phyloP scores from a whole-genome alignment of 139 green algal genomes.

The Coelastrella sp. region DNA sequence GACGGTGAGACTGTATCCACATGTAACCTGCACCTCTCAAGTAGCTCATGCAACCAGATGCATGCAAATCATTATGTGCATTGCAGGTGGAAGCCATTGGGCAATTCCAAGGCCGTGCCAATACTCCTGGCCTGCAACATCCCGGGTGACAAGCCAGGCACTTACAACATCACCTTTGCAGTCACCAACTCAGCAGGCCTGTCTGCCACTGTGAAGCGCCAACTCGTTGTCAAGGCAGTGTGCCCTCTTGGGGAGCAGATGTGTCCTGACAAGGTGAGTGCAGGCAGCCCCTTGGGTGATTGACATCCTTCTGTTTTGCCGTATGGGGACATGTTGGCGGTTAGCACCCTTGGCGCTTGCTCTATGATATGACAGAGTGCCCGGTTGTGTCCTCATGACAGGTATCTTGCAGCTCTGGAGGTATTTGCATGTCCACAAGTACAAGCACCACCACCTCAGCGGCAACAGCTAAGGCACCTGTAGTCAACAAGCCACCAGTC shows the following conservation, averaged over 20 bases:
- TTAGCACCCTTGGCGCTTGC: no score
- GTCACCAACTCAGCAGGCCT: conserved; percentile 47
- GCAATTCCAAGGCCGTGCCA: conserved; percentile 18
- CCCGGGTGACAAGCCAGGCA: conserved; percentile 1
- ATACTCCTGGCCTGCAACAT: conserved; percentile 49
- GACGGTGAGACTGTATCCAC: no score
- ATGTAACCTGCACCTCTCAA: no score
- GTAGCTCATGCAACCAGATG: no score
- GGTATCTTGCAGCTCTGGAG: no score
- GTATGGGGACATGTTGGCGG: no score
- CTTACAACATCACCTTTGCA: conserved; percentile 35
- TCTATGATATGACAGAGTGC: no score
- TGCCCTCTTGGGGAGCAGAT: conserved; percentile 55
- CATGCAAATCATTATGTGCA: no score
- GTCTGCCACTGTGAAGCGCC: neutral
- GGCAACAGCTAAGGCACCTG: neutral
- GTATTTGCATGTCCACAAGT: neutral
- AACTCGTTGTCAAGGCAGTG: conserved; percentile 13
- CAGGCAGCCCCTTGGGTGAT: no score
- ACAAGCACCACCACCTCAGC: neutral
- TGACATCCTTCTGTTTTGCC: no score
- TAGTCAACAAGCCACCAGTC: conserved; percentile 12
- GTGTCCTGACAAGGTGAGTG: conserved; percentile 30
- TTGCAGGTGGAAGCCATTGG: neutral
- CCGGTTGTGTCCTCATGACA: no score